A percentile compares a stretch with the other conserved stretches of the same genome.
These are phyloP conservation scores for Isatis lusitanica DNA, from an alignment of 441 rosid genomes.

Conservation along the genomic window DNA sequence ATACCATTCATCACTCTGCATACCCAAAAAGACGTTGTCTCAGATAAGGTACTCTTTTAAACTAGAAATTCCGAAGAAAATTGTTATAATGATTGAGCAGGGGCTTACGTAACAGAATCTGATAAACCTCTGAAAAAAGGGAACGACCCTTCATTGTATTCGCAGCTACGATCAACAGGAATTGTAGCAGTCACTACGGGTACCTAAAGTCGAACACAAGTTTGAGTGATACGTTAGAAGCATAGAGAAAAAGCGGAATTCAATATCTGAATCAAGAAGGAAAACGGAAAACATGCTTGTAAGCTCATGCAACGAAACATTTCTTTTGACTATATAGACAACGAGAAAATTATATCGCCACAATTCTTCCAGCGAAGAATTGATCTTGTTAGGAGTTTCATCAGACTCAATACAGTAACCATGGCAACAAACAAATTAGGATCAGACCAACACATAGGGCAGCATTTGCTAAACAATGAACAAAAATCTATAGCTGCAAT, in stretches of 20 bases:
- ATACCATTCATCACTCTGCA: slow-evolving; percentile 94
- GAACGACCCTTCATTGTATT: slow-evolving; percentile 80
- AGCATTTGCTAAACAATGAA: background rate
- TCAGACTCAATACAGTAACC: background rate
- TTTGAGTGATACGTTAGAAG: background rate
- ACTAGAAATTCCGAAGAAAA: slow-evolving; percentile 1
- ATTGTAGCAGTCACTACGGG: slow-evolving; percentile 93
- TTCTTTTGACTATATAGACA: slow-evolving; percentile 7
- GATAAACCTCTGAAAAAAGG: slow-evolving; percentile 85
- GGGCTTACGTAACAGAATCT: slow-evolving; percentile 71
- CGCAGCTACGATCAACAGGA: slow-evolving; percentile 78
- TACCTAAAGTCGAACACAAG: slow-evolving; percentile 53
- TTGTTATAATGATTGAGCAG: slow-evolving; percentile 30
- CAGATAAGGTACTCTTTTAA: slow-evolving; percentile 16
- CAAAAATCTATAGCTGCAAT: background rate
- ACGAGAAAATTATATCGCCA: background rate
- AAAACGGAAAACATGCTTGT: slow-evolving; percentile 16
- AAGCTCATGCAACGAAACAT: slow-evolving; percentile 9
- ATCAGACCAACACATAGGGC: background rate
- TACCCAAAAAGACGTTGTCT: slow-evolving; percentile 28
- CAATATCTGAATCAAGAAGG: slow-evolving; percentile 20
- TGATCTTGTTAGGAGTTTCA: slow-evolving; percentile 2
- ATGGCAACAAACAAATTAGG: no score
- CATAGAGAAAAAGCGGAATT: background rate
- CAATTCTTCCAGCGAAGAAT: background rate